Conservation (phyloP, 768 basidiomycete species). For the Suillus variegatus region DNA sequence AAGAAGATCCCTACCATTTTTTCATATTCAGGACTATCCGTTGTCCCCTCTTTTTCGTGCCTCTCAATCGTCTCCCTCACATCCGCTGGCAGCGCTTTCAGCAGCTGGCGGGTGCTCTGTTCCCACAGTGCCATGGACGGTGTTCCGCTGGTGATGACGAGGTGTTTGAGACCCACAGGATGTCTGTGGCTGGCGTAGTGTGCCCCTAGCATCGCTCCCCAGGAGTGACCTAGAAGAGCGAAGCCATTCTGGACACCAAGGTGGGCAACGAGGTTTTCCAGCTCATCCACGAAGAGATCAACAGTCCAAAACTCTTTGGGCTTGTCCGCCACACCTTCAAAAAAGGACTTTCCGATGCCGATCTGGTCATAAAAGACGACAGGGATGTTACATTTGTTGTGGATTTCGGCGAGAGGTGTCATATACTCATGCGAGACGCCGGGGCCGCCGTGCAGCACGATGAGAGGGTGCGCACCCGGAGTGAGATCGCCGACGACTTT, state of each 20-base stretch:
- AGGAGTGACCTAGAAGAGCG: conserved; percentile 49
- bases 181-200: conserved; percentile 33
- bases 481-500: conserved; percentile 47
- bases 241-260: conserved; percentile 41
- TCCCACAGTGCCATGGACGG: conserved; percentile 26
- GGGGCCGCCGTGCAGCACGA: conserved; percentile 57
- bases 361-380: conserved; percentile 49
- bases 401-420: conserved; percentile 32
- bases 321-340: conserved; percentile 32
- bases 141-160: conserved; percentile 29
- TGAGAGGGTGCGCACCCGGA: conserved; percentile 40
- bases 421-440: conserved; percentile 46
- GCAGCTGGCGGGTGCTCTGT: conserved; percentile 17
- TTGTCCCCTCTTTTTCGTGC: conserved; percentile 29
- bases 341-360: conserved; percentile 40
- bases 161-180: conserved; percentile 35
- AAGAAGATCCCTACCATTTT: conserved; percentile 22
- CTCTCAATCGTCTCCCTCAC: conserved; percentile 20
- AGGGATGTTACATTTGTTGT: conserved; percentile 23
- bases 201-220: conserved; percentile 49
- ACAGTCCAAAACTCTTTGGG: conserved; percentile 38
- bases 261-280: conserved; percentile 44
- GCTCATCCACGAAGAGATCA: conserved; percentile 51
- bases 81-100: conserved; percentile 22
- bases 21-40: conserved; percentile 27